Percentiles rank a stretch among this genome's conserved stretches.
phyloP scores from a whole-genome alignment of 2,329 filamentous ascomycete species.

The Cladorrhinum sp. region DNA sequence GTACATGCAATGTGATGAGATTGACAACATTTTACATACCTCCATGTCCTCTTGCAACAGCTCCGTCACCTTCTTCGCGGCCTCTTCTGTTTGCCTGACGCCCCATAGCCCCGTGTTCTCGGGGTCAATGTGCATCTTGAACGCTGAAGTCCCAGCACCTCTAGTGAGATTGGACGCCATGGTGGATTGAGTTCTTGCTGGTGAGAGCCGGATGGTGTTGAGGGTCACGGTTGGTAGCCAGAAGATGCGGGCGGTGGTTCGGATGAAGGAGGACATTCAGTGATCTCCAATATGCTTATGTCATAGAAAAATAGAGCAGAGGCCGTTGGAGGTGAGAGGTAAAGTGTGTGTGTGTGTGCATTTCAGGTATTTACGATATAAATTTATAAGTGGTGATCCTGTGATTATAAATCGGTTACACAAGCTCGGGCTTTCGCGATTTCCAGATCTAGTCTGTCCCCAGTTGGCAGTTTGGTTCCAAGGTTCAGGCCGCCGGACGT shows the following conservation, averaged over 20 bases:
- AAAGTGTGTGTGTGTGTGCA: neutral
- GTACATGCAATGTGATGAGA: neutral
- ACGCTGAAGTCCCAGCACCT: constrained; percentile 42
- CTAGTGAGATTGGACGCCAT: constrained; percentile 24
- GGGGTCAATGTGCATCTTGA: constrained; percentile 45
- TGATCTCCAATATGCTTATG: neutral
- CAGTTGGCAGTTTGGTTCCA: neutral
- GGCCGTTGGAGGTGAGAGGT: neutral
- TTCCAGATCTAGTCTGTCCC: neutral
- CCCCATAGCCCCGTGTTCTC: constrained; percentile 50
- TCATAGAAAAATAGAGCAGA: neutral
- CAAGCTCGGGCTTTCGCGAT: neutral
- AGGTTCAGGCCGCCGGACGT: neutral
- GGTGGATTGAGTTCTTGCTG: constrained; percentile 10
- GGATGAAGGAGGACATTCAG: constrained; percentile 11
- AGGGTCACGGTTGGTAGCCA: neutral
- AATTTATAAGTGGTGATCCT: neutral
- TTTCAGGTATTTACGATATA: neutral
- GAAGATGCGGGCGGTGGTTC: neutral
- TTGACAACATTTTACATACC: constrained; percentile 32
- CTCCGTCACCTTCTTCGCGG: constrained; percentile 61
- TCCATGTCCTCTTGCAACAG: constrained; percentile 75
- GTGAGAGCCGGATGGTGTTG: neutral
- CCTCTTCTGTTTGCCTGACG: constrained; percentile 49
- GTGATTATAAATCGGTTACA: neutral